Percentiles rank a stretch among this genome's conserved stretches.
These are phyloP conservation scores for Wallemia hederae DNA, from an alignment of 1,284 basidiomycete species.

Conservation along the genomic window DNA sequence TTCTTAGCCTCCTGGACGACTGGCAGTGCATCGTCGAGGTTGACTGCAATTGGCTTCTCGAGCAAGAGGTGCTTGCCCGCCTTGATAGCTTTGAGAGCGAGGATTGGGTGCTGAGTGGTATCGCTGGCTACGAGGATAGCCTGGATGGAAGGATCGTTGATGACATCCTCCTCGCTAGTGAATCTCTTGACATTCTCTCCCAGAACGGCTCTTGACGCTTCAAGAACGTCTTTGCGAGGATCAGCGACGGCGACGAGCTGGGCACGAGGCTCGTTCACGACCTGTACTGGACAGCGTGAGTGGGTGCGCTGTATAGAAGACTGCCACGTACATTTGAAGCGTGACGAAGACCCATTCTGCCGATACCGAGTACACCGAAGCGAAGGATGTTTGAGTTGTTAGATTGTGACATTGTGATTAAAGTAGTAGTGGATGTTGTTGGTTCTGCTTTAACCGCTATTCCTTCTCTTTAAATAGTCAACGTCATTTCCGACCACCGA, in stretches of 20 bases:
- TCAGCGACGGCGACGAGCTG: slow-evolving; percentile 9
- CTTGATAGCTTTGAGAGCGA: slow-evolving; percentile 7
- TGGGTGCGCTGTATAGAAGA: no score
- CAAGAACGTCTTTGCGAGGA: neutral
- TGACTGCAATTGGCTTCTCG: slow-evolving; percentile 14
- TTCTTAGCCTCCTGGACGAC: slow-evolving; percentile 9
- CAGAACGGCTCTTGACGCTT: slow-evolving; percentile 5
- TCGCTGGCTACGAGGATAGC: slow-evolving; percentile 10
- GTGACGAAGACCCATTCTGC: slow-evolving; percentile 8
- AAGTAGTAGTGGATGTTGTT: neutral
- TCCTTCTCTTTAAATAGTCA: no score
- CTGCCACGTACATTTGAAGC: neutral
- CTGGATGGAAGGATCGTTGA: slow-evolving; percentile 5
- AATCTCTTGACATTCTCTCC: slow-evolving; percentile 3
- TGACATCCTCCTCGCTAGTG: slow-evolving; percentile 2
- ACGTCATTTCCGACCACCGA: no score
- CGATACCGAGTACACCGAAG: slow-evolving; percentile 9
- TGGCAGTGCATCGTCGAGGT: slow-evolving; percentile 7
- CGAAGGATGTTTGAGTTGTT: slow-evolving; percentile 1
- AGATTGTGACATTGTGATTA: neutral
- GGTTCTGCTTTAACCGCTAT: no score
- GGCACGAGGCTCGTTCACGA: slow-evolving; percentile 6
- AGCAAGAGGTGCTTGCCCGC: slow-evolving; percentile 11
- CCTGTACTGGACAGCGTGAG: neutral
- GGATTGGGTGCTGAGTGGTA: slow-evolving; percentile 9